Percentiles rank a stretch among this genome's conserved stretches.
Evolutionary conservation across 208 protist genomes (phyloP).

Genomic region (Acanthamoeba healyi): DNA sequence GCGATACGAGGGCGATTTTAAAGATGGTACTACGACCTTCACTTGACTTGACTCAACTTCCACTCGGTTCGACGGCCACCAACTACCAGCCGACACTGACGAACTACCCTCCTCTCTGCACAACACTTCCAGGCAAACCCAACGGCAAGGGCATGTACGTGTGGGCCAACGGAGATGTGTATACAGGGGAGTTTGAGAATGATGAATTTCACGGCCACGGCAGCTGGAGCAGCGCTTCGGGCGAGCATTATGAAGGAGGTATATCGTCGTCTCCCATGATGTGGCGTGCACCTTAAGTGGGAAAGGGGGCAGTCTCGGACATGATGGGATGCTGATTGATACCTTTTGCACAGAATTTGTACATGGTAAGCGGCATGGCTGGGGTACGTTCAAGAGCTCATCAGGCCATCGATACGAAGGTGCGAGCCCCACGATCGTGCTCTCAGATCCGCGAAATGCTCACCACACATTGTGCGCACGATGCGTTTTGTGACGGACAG

Average conservation of each 20-base stretch:
- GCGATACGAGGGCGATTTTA: slow-evolving; percentile 54
- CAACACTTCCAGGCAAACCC: neutral
- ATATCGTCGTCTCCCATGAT: neutral
- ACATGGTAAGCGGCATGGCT: slow-evolving; percentile 48
- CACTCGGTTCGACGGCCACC: no score
- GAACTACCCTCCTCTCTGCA: no score
- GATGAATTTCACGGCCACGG: slow-evolving; percentile 70
- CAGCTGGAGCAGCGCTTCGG: slow-evolving; percentile 49
- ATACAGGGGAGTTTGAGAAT: slow-evolving; percentile 66
- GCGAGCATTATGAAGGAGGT: slow-evolving; percentile 35
- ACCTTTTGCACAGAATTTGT: slow-evolving; percentile 44
- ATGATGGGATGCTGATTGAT: no score
- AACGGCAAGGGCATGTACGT: slow-evolving; percentile 59
- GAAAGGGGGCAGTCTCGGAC: no score
- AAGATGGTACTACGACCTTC: neutral
- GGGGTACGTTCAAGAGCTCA: neutral
- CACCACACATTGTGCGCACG: neutral
- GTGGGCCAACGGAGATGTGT: slow-evolving; percentile 62
- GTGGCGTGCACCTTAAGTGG: no score
- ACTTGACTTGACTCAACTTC: no score
- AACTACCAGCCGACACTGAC: no score
- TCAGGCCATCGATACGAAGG: slow-evolving; percentile 3
- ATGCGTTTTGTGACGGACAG: neutral
- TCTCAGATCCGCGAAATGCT: neutral
- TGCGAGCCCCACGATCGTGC: neutral